Evolutionary conservation across 805 yeast genomes (phyloP).

Genomic region (Ogataea angusta): DNA sequence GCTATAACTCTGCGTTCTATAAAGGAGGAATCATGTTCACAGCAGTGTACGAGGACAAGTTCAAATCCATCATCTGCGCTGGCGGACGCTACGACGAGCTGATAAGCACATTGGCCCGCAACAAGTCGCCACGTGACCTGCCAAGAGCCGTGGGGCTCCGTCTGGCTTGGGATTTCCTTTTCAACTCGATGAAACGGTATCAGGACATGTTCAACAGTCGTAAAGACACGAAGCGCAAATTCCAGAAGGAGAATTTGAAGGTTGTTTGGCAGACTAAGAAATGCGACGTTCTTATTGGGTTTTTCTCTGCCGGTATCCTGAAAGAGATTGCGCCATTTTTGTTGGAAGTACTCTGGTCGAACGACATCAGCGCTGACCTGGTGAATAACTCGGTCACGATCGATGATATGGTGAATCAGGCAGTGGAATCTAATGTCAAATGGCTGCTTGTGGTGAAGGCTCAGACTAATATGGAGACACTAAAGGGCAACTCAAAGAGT

Average conservation of each 20-base stretch:
- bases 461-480: conserved; percentile 34
- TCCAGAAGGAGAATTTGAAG: conserved; percentile 28
- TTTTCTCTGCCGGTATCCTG: conserved; percentile 56
- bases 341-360: conserved; percentile 65
- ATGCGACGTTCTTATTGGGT: conserved; percentile 79
- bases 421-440: conserved; percentile 65
- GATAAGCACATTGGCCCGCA: conserved; percentile 61
- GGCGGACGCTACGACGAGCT: conserved; percentile 92
- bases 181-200: conserved; percentile 47
- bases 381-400: conserved; percentile 40
- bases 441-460: conserved; percentile 81
- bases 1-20: conserved; percentile 78
- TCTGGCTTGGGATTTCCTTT: conserved; percentile 67
- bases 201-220: conserved; percentile 35
- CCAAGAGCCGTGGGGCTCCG: conserved; percentile 83
- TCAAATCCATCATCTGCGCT: conserved; percentile 61
- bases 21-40: conserved; percentile 85
- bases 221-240: conserved; percentile 30
- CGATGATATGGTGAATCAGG: conserved; percentile 66
- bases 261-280: conserved; percentile 51
- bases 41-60: conserved; percentile 64
- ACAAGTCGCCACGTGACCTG: conserved; percentile 30
- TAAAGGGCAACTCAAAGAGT: conserved; percentile 27
- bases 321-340: conserved; percentile 62
- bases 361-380: conserved; percentile 77